Percentiles rank a stretch among this genome's conserved stretches.
Evolutionary conservation across 75 land plant genomes (phyloP).

Genomic region (Larix kaempferi): DNA sequence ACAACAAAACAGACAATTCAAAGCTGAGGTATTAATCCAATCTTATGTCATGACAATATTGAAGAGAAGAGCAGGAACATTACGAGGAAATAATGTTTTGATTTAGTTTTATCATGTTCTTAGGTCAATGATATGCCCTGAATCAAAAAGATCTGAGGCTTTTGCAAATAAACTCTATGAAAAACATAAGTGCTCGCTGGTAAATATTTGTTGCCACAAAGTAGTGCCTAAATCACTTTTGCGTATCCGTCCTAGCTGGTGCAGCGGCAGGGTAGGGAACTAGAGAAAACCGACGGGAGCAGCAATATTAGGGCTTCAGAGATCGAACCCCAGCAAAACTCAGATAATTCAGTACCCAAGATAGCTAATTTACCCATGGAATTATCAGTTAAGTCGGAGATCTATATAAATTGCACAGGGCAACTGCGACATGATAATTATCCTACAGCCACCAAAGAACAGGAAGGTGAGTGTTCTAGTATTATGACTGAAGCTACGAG

Average conservation of each 20-base stretch:
- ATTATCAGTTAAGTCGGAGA: not conserved
- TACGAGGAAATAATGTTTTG: no score
- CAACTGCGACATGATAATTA: no score
- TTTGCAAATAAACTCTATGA: not conserved
- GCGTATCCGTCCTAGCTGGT: not conserved
- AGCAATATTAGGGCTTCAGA: not conserved
- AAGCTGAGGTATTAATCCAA: conserved; percentile 11
- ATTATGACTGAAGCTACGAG: not conserved
- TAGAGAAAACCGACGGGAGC: not conserved
- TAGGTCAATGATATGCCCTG: no score
- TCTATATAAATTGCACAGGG: not conserved
- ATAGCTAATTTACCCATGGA: not conserved
- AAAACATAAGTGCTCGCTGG: not conserved
- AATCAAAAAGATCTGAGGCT: no score
- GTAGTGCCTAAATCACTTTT: not conserved
- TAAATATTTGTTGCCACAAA: not conserved
- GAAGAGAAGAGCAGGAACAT: not conserved
- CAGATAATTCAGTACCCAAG: not conserved
- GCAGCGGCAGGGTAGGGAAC: not conserved
- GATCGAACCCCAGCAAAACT: not conserved
- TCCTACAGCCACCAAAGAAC: not conserved
- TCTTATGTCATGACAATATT: no score
- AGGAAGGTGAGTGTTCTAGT: not conserved
- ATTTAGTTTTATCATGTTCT: no score
- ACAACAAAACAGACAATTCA: conserved; percentile 3